phyloP scores from a whole-genome alignment of 805 yeast species.

The Jamesozyma jinghongensis region DNA sequence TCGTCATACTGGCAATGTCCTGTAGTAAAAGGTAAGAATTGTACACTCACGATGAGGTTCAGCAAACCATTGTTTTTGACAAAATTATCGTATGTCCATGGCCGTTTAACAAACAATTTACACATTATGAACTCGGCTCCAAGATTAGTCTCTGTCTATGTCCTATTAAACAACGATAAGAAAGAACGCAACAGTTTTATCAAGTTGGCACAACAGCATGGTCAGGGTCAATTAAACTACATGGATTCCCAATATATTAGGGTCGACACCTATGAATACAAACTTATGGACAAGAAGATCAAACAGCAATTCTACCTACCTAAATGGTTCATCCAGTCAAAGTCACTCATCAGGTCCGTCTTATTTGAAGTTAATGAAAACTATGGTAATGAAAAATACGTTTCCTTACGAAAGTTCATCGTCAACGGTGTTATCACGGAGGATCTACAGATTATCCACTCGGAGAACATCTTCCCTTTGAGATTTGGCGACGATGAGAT shows the following conservation, averaged over 20 bases:
- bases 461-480: conserved; percentile 11
- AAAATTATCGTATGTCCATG: conserved; percentile 31
- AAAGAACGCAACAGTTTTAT: conserved; percentile 7
- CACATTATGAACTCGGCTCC: conserved; percentile 36
- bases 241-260: conserved; percentile 20
- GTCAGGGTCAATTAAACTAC: conserved; percentile 12
- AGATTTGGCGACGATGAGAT: conserved; percentile 9
- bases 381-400: conserved; percentile 31
- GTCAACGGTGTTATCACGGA: conserved; percentile 36
- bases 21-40: conserved; percentile 16
- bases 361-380: conserved; percentile 28
- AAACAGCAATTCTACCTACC: conserved; percentile 29
- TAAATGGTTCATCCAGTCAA: conserved; percentile 22
- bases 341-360: conserved; percentile 28
- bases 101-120: conserved; percentile 30
- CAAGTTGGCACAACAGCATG: conserved; percentile 11
- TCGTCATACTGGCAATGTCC: conserved; percentile 29
- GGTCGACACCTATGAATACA: conserved; percentile 25
- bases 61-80: conserved; percentile 33
- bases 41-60: conserved; percentile 32
- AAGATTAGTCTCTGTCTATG: conserved; percentile 27
- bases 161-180: conserved; percentile 13
- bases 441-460: conserved; percentile 24
- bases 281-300: conserved; percentile 14
- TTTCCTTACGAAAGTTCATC: conserved; percentile 32